Evolutionary conservation across 495 filamentous ascomycete species (phyloP), one percentile per base, ranked within the genome.

Genomic region (Xylaria curta): DNA sequence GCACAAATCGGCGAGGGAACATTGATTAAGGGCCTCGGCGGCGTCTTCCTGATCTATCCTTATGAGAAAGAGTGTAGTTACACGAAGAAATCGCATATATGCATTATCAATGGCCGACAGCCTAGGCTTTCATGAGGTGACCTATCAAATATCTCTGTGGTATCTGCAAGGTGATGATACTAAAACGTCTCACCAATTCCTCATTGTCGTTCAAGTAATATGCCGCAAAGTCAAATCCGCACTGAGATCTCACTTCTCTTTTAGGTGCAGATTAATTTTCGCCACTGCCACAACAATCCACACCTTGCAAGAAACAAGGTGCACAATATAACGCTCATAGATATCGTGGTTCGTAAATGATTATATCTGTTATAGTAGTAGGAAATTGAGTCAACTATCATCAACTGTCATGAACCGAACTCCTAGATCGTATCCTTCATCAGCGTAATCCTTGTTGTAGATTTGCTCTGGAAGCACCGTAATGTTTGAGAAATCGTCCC

Each of bases 401-500:
- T 38, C 8, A 38, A 56, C 10, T 56, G 26, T 28, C 21, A 24
- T 13, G 51, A n/a, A 10, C 3, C 12, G 19, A 24, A 26, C 8
- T 54, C 9, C 12, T 8, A 10, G 21, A 26, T 24, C 5, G 12
- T 4, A 42, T 8, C n/a, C 24, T 10, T 17, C 4, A 24, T 61
- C 19, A 61, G 17, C 33, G 53, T 42, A 49, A 13, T 8, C 67
- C 44, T n/a, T 51, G 58, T 31, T 62, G 56, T 21, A 69, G 46
- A 31, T 69, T 69, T 19, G 19, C 67, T 31, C 67, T 38, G 17
- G 19, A 15, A 49, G 71, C 71, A 31, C 78, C 81, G 73, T 82
- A 86, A 74, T 86, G 83, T 68, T 86, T 86, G 75, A 87, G 74
- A 71, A 85, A 86, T 65, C 82, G 71, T 2, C 84, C 85, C 78